These are phyloP conservation scores for Lichtheimia corymbifera DNA, from an alignment of 371 early-diverging fungal species.

Conservation along the genomic window DNA sequence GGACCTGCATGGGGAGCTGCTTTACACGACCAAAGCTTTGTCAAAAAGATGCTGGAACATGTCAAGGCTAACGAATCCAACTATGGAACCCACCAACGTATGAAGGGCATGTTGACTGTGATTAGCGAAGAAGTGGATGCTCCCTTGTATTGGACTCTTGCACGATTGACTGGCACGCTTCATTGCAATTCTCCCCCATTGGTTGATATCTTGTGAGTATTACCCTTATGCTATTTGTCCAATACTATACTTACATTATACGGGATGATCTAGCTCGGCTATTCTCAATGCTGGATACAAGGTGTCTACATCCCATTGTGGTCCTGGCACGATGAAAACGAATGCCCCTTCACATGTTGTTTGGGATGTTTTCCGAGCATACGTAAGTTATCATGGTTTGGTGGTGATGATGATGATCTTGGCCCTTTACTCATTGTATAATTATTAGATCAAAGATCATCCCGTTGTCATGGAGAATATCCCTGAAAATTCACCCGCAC, in stretches of 20 bases:
- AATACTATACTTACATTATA: not conserved
- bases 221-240: not conserved
- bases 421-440: not conserved
- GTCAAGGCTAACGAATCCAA: constrained; percentile 55
- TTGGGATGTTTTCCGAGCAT: constrained; percentile 92
- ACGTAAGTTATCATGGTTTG: constrained; percentile 35
- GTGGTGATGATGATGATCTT: no score
- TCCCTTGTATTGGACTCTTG: constrained; percentile 85
- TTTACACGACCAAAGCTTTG: constrained; percentile 85
- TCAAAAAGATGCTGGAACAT: constrained; percentile 67
- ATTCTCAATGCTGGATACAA: constrained; percentile 91
- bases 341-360: constrained; percentile 88
- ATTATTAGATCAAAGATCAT: constrained; percentile 52
- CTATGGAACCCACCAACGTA: constrained; percentile 83
- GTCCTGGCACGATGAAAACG: constrained; percentile 90
- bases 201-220: constrained; percentile 38
- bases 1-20: constrained; percentile 95
- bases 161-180: constrained; percentile 60
- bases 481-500: constrained; percentile 69
- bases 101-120: constrained; percentile 95
- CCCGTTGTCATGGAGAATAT: constrained; percentile 72
- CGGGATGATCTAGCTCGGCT: constrained; percentile 68
- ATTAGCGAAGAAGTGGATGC: constrained; percentile 83
- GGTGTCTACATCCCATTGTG: constrained; percentile 92
- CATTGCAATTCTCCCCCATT: constrained; percentile 64